Base-by-base conservation (phyloP, 2,329 filamentous ascomycete species). In the Ophiocordyceps camponoti-saundersi region DNA sequence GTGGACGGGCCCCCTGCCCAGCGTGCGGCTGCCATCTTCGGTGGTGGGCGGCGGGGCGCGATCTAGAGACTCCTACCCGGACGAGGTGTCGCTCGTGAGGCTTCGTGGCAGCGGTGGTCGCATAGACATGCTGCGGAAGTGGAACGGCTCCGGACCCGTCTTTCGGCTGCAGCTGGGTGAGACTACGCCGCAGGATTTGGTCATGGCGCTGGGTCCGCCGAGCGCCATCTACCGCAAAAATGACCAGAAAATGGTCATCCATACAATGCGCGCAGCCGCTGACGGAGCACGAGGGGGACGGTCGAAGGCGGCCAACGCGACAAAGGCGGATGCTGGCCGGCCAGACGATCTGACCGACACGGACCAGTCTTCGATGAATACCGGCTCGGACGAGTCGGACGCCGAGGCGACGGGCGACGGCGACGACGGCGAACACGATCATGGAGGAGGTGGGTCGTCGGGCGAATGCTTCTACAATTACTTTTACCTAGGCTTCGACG, bases 401-500 rank as follows among this genome's bases (percentile, higher is more conserved):
- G 70, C 75, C 21, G 76, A 76, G 40, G 21, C 40, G 18, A 21
- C 40, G 2, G 40, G 40, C 45, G 75, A 75, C 48, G 73, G 67
- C 3, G 60, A 77, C 16, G 73, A 77, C 42, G 79, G n/a, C 32
- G 32, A n/a, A 6, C 13, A 16, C 32, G 32, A 36, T 16, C 7
- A 36, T 6, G 32, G 32, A 6, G 32, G 32, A 36, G 32, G 32
- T 2, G 13, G 32, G 13, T 16, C 32, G 6, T 76, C 79, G 1
- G 75, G 79, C 4, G 86, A 93, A 59, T 88, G 82, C 53, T 98
- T 96, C 61, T 95, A 92, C 65, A 96, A 96, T 61, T 98, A 98
- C 61, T 98, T 95, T 59, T 83, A 90, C 53, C 81, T 95, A 51
- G 92, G 92, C 2, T 93, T 98, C 58, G 92, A 98, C 61, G 76